Percentiles rank a stretch among this genome's conserved stretches.
These are phyloP conservation scores for Phytophthora macrochlamydospora DNA, from an alignment of 352 stramenopile genomes.

Conservation along the genomic window DNA sequence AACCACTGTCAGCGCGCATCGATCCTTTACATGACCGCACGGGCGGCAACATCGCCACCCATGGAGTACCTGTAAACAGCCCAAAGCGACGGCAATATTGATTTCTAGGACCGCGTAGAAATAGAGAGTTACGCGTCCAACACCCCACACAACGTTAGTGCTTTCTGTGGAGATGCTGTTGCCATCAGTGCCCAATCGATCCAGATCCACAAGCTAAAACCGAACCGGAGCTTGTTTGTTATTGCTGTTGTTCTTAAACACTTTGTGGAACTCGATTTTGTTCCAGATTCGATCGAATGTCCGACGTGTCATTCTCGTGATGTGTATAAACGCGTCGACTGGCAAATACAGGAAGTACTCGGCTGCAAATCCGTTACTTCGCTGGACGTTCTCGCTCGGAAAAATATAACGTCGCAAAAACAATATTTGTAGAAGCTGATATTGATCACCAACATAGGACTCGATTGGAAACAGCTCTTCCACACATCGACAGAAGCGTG, in stretches of 20 bases:
- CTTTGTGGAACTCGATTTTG: background rate
- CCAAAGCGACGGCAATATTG: no score
- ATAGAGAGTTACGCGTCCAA: background rate
- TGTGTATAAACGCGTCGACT: background rate
- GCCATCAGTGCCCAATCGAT: background rate
- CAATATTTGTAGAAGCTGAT: background rate
- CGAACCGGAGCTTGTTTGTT: background rate
- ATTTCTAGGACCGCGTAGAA: no score
- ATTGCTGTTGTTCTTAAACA: background rate
- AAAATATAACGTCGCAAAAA: background rate
- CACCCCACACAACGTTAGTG: background rate
- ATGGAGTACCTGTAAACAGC: no score
- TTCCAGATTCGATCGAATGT: background rate
- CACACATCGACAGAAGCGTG: background rate
- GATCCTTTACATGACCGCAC: no score
- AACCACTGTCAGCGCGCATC: no score
- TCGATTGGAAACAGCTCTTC: background rate
- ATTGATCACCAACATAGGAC: background rate
- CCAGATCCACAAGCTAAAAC: background rate
- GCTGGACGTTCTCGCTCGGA: background rate
- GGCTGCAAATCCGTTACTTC: background rate
- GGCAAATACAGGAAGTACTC: background rate
- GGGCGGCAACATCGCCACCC: no score
- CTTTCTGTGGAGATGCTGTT: background rate
- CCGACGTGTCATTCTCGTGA: background rate